Evolutionary conservation across 208 protist species (phyloP), one percentile per base, ranked within the genome.

Genomic region (Angomonas deanei): DNA sequence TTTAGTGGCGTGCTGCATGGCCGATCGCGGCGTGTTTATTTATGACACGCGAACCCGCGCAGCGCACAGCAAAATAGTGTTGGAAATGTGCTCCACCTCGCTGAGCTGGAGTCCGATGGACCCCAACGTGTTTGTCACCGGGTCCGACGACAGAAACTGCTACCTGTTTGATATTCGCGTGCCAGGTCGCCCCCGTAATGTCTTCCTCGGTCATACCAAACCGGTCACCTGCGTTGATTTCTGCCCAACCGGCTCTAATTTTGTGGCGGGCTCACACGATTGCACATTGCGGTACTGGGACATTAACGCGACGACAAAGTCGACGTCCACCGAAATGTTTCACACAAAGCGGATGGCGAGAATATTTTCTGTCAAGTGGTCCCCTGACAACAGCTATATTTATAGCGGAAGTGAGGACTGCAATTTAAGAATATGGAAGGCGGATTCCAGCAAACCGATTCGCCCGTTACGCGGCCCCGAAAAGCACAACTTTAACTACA

Each of bases 281-380:
- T 80, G 84, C 47, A 97, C 97, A 11, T 53, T 99, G 28, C 92
- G 98, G 33, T 96, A 99, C 30, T 99, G 94, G 84, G 78, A 88
- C 48, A 52, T 91, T 33, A 83, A 97, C 61, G 78, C 77, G 61
- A 88, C 74, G 58, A 86, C 69, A 61, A 97, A 86, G 70, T 94
- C 81, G 1, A 80, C 82, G 61, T 96, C 88, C n/a, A 67, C 84
- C 47, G 97, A 98, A 57, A 96, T 99, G 65, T 99, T 98, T 80
- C 97, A 99, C 83, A 99, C 97, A 6, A 97, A 98, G 79, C 95
- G 98, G 47, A 99, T 99, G 98, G 93, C 98, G n/a, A 88, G 82
- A 42, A 90, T 98, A 53, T 98, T 84, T 36, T 78, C 85, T 11
- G 86, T 98, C 4, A 85, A 90, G 42, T 99, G 87, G 83, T 95